Conservation (phyloP, 2,329 filamentous ascomycete species). For the Neurospora sp. region DNA sequence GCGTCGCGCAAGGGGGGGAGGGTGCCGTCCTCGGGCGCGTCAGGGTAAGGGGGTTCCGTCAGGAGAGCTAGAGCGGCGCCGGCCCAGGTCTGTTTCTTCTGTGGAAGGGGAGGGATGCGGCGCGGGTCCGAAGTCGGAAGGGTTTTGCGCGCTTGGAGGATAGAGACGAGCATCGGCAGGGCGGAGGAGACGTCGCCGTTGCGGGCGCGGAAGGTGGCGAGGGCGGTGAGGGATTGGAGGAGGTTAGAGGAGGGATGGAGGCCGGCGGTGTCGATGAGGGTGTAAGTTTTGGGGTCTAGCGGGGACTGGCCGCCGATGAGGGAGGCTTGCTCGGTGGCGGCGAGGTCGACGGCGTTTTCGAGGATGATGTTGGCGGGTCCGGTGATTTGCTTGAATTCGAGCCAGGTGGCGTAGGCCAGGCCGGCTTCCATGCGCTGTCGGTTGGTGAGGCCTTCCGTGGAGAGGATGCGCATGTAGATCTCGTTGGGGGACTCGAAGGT, state of each 20-base stretch:
- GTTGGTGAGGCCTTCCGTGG: conserved; percentile 67
- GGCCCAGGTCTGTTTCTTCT: conserved; percentile 4
- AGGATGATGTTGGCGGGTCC: conserved; percentile 64
- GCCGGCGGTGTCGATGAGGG: conserved; percentile 45
- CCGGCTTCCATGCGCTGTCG: conserved; percentile 73
- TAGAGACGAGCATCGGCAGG: conserved; percentile 74
- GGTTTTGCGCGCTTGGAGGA: conserved; percentile 67
- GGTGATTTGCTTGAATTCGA: conserved; percentile 62
- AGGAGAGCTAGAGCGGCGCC: conserved; percentile 10
- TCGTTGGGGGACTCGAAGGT: conserved; percentile 62
- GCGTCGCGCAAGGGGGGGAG: conserved; percentile 53
- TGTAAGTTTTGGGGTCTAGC: conserved; percentile 51
- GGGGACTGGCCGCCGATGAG: conserved; percentile 18
- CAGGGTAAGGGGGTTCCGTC: conserved; percentile 52
- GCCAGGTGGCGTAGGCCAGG: conserved; percentile 73
- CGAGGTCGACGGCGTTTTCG: conserved; percentile 65
- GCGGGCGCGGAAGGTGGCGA: conserved; percentile 69
- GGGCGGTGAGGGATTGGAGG: conserved; percentile 61
- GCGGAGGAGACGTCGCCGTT: conserved; percentile 56
- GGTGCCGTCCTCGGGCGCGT: conserved; percentile 60
- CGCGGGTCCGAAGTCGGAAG: conserved; percentile 31
- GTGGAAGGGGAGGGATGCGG: conserved; percentile 8
- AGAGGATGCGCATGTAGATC: conserved; percentile 74
- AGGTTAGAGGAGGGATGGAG: conserved; percentile 58
- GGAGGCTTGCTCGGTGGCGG: conserved; percentile 45